These are phyloP conservation scores for Tolypocladium capitatum DNA, from an alignment of 2,329 filamentous ascomycete genomes.

Conservation along the genomic window DNA sequence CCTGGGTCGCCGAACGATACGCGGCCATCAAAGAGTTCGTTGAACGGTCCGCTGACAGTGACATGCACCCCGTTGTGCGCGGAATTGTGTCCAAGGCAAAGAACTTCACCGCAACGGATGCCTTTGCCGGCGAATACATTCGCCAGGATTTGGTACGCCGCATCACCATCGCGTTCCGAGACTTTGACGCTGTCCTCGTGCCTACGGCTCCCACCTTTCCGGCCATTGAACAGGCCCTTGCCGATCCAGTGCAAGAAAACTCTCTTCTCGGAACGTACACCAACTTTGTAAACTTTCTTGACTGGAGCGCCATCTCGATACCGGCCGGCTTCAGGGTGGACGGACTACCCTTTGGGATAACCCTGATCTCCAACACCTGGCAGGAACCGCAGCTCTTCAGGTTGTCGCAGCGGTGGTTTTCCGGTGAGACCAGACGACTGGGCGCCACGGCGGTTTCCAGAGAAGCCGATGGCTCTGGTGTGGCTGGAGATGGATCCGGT, in stretches of 20 bases:
- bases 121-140: slow-evolving; percentile 26
- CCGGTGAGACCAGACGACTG: slow-evolving; percentile 7
- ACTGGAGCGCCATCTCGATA: slow-evolving; percentile 40
- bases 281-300: slow-evolving; percentile 48
- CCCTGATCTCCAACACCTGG: slow-evolving; percentile 22
- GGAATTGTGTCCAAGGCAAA: slow-evolving; percentile 24
- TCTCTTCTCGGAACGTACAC: slow-evolving; percentile 41
- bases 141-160: slow-evolving; percentile 25
- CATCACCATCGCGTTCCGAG: slow-evolving; percentile 24
- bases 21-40: slow-evolving; percentile 36
- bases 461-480: background rate
- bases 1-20: slow-evolving; percentile 44
- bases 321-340: slow-evolving; percentile 30
- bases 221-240: slow-evolving; percentile 35
- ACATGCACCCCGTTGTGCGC: slow-evolving; percentile 22
- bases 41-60: slow-evolving; percentile 11
- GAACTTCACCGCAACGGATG: slow-evolving; percentile 29
- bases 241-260: slow-evolving; percentile 40
- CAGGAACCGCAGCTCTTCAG: slow-evolving; percentile 17
- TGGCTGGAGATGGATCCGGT: background rate
- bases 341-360: slow-evolving; percentile 24
- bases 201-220: slow-evolving; percentile 41
- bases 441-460: slow-evolving; percentile 14
- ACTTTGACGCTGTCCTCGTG: slow-evolving; percentile 37
- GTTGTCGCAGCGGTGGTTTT: slow-evolving; percentile 16